A percentile compares a stretch with the other conserved stretches of the same genome.
phyloP scores from a whole-genome alignment of 345 rosid species.

The Populus pruinosa region DNA sequence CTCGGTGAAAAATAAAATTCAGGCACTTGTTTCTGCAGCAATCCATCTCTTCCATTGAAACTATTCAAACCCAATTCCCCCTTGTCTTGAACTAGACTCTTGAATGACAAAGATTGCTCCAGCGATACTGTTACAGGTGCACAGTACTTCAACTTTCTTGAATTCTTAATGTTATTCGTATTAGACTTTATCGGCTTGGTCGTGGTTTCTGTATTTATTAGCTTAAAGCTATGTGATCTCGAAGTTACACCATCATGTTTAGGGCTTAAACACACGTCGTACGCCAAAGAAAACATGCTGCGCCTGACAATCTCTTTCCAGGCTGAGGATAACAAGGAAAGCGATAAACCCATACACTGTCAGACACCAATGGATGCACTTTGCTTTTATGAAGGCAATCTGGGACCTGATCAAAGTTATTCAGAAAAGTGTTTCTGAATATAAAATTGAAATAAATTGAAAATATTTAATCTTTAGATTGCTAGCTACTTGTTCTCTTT shows the following conservation, averaged over 20 bases:
- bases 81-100: slow-evolving; percentile 24
- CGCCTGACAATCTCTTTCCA: slow-evolving; percentile 34
- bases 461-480: too few species aligned
- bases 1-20: slow-evolving; percentile 55
- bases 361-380: neutral
- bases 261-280: slow-evolving; percentile 18
- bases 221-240: slow-evolving; percentile 33
- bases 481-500: too few species aligned
- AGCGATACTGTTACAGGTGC: slow-evolving; percentile 33
- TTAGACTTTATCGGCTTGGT: slow-evolving; percentile 24
- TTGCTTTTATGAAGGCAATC: neutral
- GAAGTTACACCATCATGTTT: slow-evolving; percentile 15
- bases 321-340: slow-evolving; percentile 40
- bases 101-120: slow-evolving; percentile 30
- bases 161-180: slow-evolving; percentile 14
- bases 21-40: slow-evolving; percentile 19
- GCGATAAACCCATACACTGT: slow-evolving; percentile 33
- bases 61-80: slow-evolving; percentile 4
- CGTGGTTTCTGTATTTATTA: slow-evolving; percentile 27
- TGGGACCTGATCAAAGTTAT: slow-evolving; percentile 17
- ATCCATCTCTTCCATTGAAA: slow-evolving; percentile 5
- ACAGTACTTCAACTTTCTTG: slow-evolving; percentile 31
- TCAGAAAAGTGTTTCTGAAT: neutral
- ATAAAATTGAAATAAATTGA: neutral
- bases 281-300: slow-evolving; percentile 18